Evolutionary conservation across 345 rosid species (phyloP).

Genomic region (Eucalyptus leucophloia): DNA sequence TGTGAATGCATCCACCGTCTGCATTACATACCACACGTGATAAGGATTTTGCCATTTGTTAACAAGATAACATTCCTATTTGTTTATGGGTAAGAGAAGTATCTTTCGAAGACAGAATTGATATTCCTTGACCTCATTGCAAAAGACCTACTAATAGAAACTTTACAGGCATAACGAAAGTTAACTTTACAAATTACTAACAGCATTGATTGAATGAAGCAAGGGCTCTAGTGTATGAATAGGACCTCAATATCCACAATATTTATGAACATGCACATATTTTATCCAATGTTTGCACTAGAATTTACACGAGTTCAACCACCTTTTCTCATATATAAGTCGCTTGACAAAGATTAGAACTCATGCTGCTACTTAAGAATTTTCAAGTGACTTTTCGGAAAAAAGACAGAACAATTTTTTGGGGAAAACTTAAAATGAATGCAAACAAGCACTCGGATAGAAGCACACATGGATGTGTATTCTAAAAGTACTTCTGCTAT

Average conservation of each 20-base stretch:
- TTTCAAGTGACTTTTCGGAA: not conserved
- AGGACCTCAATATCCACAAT: not conserved
- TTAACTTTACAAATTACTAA: not conserved
- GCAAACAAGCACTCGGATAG: not conserved
- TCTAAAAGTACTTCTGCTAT: not conserved
- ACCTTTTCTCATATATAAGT: not conserved
- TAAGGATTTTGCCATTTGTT: not conserved
- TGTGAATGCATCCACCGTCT: not conserved
- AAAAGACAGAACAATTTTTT: not conserved
- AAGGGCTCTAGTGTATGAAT: not conserved
- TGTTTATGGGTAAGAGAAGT: not conserved
- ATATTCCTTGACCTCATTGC: not conserved
- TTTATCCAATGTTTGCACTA: not conserved
- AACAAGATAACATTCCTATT: not conserved
- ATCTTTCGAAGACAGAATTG: not conserved
- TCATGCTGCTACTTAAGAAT: not conserved
- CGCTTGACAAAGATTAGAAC: not conserved
- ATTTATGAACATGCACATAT: not conserved
- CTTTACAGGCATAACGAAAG: not conserved
- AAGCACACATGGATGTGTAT: not conserved
- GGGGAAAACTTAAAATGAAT: not conserved
- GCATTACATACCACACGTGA: not conserved
- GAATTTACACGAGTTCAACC: not conserved
- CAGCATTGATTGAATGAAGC: not conserved
- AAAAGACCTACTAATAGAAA: not conserved